Evolutionary conservation across 306 rosid genomes (phyloP), one percentile per base, ranked within the genome.

Genomic region (Castanospermum australe): DNA sequence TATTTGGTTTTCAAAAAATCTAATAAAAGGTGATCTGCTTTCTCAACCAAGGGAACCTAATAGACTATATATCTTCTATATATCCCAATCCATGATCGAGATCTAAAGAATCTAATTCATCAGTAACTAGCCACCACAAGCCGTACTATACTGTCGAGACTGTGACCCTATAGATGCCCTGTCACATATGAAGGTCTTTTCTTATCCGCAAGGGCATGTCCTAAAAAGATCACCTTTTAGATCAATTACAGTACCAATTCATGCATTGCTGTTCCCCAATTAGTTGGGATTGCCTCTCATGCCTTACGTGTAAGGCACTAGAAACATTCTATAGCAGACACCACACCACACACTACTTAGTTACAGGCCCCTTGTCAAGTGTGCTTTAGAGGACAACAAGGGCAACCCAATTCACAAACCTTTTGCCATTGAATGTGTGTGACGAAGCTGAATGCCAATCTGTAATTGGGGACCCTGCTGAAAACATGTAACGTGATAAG

Each of bases 71-170:
- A 2, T 21, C 12, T 0, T 39, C 5, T 17, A 51, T 24, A 44
- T 30, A 41, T 81, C 61, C 61, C 4, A 20, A 57, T 7, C 73
- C 11, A 62, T 67, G 56, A 74, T 81, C 54, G 36, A 56, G 72
- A 81, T 47, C 11, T 10, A 45, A 65, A 42, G 57, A 44, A 33
- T 45, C 13, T 57, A 36, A 74, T 30, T 64, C 30, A 41, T 38
- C 12, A 30, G 17, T 20, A 30, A 30, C 38, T 39, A 54, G 67
- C 55, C 65, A 76, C 50, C 78, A 69, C 56, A 55, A 71, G 56
- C 70, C 83, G 68, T 82, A 69, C 81, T 68, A 81, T 35, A 48
- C 51, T 81, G 85, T 75, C 81, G 39, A 75, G 73, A 70, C 60
- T 61, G 22, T 42, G 79, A 59, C 65, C 25, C 30, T 21, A 30